Base-by-base conservation (phyloP, 129 eudicot species). In the Erigeron canadensis region DNA sequence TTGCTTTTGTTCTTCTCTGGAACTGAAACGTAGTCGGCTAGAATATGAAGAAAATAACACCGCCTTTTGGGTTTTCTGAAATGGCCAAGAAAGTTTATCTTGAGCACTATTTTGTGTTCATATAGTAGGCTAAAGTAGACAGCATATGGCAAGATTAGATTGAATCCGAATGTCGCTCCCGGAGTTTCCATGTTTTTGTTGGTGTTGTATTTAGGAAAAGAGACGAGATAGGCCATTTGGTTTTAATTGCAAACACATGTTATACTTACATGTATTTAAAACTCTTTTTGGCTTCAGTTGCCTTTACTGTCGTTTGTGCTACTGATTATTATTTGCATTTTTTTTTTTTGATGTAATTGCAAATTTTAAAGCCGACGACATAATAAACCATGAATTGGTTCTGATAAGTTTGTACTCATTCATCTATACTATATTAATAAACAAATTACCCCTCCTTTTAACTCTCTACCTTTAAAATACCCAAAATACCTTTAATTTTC, bases 11-110 rank as follows among this genome's bases (percentile, higher is more conserved):
- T 10, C 71, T 60, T 65, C 42, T 72, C 72, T 66, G 71, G 19
- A 42, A 57, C 71, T 38, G 55, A 68, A 65, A 43, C 39, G 7
- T 70, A 71, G 45, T 68, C 42, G 23, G 53, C 34, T 54, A 61
- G 76, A 45, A 69, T 48, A 70, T 69, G 54, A 80, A 51, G 75
- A 74, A 60, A 76, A 65, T 75, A 77, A 72, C n/a, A 71, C 39
- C 17, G 18, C 76, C 50, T 69, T 47, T 61, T 58, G 28, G 47
- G 67, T 8, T 58, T 59, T 37, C 18, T 16, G 40, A 11, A 59
- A 42, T 11, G 21, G 42, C 6, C 23, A 7, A 39, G 51, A 59
- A 13, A 66, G n/a, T 40, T 73, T 74, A 43, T 64, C 22, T 75
- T 55, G 72, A 62, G 63, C 71, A 54, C 73, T 40, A n/a, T 4